Evolutionary conservation across 495 filamentous ascomycete species (phyloP).

Genomic region (Poronia punctata): DNA sequence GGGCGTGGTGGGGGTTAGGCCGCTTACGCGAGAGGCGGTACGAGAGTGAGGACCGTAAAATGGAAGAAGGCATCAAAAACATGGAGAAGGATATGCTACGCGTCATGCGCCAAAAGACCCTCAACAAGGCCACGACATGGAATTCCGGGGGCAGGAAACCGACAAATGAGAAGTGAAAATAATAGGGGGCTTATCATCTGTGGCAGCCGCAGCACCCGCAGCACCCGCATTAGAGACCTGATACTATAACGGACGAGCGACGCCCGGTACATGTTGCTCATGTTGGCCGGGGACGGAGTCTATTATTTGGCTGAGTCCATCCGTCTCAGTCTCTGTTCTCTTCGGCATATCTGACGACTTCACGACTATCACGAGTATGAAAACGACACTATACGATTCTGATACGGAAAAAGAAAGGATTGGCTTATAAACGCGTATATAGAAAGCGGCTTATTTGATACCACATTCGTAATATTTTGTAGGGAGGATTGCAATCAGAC

Average conservation of each 20-base stretch:
- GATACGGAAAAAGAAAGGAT: conserved; percentile 1
- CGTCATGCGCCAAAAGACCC: conserved; percentile 45
- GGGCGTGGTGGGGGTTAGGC: conserved; percentile 42
- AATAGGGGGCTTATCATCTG: no score
- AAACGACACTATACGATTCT: conserved; percentile 1
- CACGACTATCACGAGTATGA: conserved; percentile 4
- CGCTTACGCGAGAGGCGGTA: conserved; percentile 36
- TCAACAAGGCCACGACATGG: conserved; percentile 46
- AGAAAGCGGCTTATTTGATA: no score
- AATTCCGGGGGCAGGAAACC: conserved; percentile 15
- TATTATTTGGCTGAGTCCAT: no score
- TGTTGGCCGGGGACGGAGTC: no score
- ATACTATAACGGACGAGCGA: no score
- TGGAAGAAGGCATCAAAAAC: conserved; percentile 44
- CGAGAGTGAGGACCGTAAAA: conserved; percentile 37
- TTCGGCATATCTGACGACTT: conserved; percentile 2
- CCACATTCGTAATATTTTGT: no score
- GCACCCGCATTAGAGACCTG: no score
- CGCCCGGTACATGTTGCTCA: no score
- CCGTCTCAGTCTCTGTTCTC: neutral
- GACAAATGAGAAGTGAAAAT: neutral
- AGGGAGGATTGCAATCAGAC: no score
- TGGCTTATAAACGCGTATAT: neutral
- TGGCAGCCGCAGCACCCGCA: no score
- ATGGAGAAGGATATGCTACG: conserved; percentile 50